Conservation (phyloP, 192 early-diverging fungal species). For the Pilaira anomala region DNA sequence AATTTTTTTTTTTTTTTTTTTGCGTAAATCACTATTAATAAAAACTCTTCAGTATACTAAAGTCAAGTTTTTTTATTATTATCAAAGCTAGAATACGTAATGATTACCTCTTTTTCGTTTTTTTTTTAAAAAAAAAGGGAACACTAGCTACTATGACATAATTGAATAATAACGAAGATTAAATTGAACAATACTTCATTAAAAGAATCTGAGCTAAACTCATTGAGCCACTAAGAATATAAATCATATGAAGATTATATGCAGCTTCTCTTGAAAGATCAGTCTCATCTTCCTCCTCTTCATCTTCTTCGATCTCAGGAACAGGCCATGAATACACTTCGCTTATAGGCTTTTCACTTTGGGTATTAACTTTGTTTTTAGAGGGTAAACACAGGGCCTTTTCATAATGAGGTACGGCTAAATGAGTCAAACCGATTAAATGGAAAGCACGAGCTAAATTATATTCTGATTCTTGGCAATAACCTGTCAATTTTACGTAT, state of each 20-base stretch:
- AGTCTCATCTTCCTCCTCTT: conserved; percentile 49
- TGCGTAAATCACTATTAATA: too few species aligned
- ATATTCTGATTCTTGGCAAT: conserved; percentile 67
- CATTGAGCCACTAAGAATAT: conserved; percentile 67
- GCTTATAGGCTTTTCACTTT: conserved; percentile 8
- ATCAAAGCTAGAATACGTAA: too few species aligned
- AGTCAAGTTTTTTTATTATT: too few species aligned
- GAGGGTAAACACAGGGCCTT: conserved; percentile 63
- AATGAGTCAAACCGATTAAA: conserved; percentile 73
- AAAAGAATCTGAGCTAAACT: conserved; percentile 71
- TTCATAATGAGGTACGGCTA: conserved; percentile 87
- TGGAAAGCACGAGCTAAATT: conserved; percentile 92
- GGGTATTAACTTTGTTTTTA: not conserved
- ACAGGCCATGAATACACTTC: conserved; percentile 24
- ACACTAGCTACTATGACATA: too few species aligned
- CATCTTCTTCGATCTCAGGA: conserved; percentile 41
- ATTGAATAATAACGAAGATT: too few species aligned
- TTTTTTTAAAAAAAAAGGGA: too few species aligned
- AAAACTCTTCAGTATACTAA: too few species aligned
- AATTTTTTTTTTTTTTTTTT: too few species aligned
- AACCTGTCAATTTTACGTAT: conserved; percentile 50
- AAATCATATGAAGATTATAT: conserved; percentile 87
- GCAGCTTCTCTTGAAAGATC: conserved; percentile 78
- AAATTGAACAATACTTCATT: conserved; percentile 74
- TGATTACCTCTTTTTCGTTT: too few species aligned